Evolutionary conservation across 805 yeast genomes (phyloP).

Genomic region (Metschnikowia reukaufii): DNA sequence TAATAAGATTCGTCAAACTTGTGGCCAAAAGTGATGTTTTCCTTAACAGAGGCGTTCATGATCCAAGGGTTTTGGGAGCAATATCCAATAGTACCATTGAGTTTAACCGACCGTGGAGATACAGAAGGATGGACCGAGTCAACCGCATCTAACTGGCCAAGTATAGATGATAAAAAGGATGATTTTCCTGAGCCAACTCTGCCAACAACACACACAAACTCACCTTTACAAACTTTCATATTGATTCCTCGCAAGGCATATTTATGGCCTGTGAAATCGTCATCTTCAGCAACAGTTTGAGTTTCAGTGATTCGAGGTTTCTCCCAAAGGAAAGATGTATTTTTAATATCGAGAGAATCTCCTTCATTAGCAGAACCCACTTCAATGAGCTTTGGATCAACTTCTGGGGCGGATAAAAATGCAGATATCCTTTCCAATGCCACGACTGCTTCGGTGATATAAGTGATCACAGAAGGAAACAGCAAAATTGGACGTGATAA

Average conservation of each 20-base stretch:
- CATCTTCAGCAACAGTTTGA: slow-evolving; percentile 7
- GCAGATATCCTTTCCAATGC: slow-evolving; percentile 53
- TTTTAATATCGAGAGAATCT: slow-evolving; percentile 7
- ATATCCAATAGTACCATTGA: slow-evolving; percentile 39
- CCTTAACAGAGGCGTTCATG: slow-evolving; percentile 40
- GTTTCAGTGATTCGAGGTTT: slow-evolving; percentile 3
- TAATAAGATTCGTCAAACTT: slow-evolving; percentile 32
- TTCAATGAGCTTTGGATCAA: slow-evolving; percentile 16
- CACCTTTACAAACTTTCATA: slow-evolving; percentile 14
- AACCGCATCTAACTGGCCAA: slow-evolving; percentile 20
- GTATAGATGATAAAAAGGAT: slow-evolving; percentile 15
- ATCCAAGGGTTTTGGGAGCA: slow-evolving; percentile 45
- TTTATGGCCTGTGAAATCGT: slow-evolving; percentile 27
- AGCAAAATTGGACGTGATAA: slow-evolving; percentile 58
- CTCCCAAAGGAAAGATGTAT: slow-evolving; percentile 18
- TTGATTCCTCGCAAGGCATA: slow-evolving; percentile 15
- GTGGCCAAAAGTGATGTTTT: slow-evolving; percentile 41
- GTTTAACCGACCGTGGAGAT: slow-evolving; percentile 16
- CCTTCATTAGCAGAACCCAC: slow-evolving; percentile 1
- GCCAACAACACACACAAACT: slow-evolving; percentile 19
- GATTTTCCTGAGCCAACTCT: slow-evolving; percentile 20
- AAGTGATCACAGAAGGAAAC: slow-evolving; percentile 57
- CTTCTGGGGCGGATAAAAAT: slow-evolving; percentile 38
- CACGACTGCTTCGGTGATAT: slow-evolving; percentile 58
- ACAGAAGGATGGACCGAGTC: slow-evolving; percentile 6